Percentiles rank a stretch among this genome's conserved stretches.
These are phyloP conservation scores for Annulohypoxylon stygium DNA, from an alignment of 495 filamentous ascomycete genomes.

Conservation along the genomic window DNA sequence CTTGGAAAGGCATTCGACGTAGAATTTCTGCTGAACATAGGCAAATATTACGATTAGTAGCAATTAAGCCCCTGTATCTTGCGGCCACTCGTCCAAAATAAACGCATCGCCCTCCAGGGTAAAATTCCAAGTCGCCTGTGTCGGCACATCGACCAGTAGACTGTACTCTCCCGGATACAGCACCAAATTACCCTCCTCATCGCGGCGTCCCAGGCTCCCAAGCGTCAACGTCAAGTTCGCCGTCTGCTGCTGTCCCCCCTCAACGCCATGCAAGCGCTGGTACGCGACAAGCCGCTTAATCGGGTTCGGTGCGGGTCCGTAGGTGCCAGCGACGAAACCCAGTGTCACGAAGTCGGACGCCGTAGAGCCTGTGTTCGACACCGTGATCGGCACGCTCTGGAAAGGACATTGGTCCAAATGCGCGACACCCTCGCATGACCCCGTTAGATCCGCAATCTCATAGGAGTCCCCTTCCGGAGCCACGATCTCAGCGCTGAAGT, in stretches of 20 bases:
- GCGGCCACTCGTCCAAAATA: slow-evolving; percentile 62
- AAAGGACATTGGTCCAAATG: slow-evolving; percentile 60
- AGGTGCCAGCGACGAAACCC: slow-evolving; percentile 65
- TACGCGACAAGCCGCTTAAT: slow-evolving; percentile 73
- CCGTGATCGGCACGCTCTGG: slow-evolving; percentile 53
- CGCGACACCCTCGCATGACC: slow-evolving; percentile 46
- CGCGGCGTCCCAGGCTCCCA: slow-evolving; percentile 67
- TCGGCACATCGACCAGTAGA: slow-evolving; percentile 64
- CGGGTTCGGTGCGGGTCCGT: slow-evolving; percentile 70
- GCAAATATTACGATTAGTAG: not conserved
- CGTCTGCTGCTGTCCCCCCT: slow-evolving; percentile 53
- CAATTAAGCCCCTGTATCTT: slow-evolving; percentile 38
- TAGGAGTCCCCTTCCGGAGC: slow-evolving; percentile 22
- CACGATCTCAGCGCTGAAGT: slow-evolving; percentile 58
- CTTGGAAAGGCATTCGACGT: too few species aligned
- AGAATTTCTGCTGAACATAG: too few species aligned
- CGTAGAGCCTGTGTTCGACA: slow-evolving; percentile 64
- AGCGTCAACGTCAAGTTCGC: slow-evolving; percentile 66
- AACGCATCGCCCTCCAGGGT: slow-evolving; percentile 57
- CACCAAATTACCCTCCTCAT: slow-evolving; percentile 67
- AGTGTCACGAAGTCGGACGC: slow-evolving; percentile 71
- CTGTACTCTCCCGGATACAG: slow-evolving; percentile 74
- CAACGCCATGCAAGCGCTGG: slow-evolving; percentile 62
- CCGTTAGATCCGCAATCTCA: slow-evolving; percentile 41
- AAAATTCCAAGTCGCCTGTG: slow-evolving; percentile 53